phyloP scores from a whole-genome alignment of 2,329 filamentous ascomycete species.

The Aspergillus carbonarius region DNA sequence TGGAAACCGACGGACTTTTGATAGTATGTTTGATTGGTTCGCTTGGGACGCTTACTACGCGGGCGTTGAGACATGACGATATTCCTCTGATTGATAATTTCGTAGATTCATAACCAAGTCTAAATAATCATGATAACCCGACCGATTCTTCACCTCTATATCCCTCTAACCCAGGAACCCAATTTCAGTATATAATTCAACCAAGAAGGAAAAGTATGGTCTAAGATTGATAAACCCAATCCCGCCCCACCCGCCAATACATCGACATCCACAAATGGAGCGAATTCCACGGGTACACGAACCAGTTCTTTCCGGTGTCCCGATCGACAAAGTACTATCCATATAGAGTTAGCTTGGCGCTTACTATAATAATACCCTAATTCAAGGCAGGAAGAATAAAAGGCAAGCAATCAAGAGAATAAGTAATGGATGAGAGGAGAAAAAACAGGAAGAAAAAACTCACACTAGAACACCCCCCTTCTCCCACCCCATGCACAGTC shows the following conservation, averaged over 20 bases:
- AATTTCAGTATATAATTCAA: no score
- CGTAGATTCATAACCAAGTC: no score
- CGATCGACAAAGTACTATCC: constrained; percentile 20
- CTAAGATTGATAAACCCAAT: constrained; percentile 13
- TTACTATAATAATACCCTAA: neutral
- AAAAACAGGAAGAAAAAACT: neutral
- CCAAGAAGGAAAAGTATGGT: no score
- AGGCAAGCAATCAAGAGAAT: neutral
- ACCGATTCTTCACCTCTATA: no score
- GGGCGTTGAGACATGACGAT: neutral
- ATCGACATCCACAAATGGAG: constrained; percentile 20
- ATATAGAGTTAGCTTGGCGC: neutral
- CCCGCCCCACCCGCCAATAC: constrained; percentile 3
- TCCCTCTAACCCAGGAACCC: no score
- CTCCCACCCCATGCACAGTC: constrained; percentile 12
- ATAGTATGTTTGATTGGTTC: constrained; percentile 5
- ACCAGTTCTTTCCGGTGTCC: constrained; percentile 21
- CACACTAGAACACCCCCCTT: constrained; percentile 9
- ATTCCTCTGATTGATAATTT: no score
- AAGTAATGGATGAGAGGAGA: neutral
- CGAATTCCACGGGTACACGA: constrained; percentile 23
- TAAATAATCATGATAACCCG: no score
- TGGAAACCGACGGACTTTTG: neutral
- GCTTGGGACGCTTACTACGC: constrained; percentile 3
- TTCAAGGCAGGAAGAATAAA: neutral